Conservation (phyloP, 495 filamentous ascomycete species). For the Xylaria scruposa region DNA sequence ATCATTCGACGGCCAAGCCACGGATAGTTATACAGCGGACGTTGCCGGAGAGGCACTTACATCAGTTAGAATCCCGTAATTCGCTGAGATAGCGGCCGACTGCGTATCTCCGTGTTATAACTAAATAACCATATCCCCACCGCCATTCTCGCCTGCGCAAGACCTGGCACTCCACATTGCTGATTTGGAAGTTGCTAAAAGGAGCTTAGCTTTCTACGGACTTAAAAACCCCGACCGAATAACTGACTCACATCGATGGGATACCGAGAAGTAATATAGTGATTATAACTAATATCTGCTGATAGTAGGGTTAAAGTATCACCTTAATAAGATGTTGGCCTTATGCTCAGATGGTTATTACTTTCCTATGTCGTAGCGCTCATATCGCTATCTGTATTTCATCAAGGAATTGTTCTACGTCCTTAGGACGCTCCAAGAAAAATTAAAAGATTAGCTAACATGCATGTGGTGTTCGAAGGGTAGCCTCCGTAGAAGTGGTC, state of each 20-base stretch:
- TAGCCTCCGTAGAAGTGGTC: too few relatives aligned
- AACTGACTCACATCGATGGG: conserved; percentile 8
- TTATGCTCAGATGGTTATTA: neutral
- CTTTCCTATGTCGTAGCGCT: neutral
- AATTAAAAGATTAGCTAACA: too few relatives aligned
- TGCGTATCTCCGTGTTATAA: neutral
- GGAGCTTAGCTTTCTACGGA: neutral
- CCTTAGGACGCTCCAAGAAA: too few relatives aligned
- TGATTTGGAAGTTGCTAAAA: neutral
- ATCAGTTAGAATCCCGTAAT: neutral
- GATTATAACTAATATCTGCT: neutral
- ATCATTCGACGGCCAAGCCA: too few relatives aligned
- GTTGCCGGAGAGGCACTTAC: neutral
- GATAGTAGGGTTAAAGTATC: neutral
- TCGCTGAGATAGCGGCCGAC: neutral
- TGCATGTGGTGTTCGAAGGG: too few relatives aligned
- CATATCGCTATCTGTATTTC: too few relatives aligned
- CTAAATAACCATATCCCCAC: too few relatives aligned
- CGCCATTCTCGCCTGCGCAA: neutral
- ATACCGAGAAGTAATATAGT: neutral
- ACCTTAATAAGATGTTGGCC: neutral
- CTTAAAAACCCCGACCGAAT: neutral
- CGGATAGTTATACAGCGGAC: neutral
- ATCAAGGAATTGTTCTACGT: too few relatives aligned
- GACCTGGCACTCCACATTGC: neutral